phyloP scores from a whole-genome alignment of 2,329 filamentous ascomycete species.

The Neofusicoccum cordaticola region DNA sequence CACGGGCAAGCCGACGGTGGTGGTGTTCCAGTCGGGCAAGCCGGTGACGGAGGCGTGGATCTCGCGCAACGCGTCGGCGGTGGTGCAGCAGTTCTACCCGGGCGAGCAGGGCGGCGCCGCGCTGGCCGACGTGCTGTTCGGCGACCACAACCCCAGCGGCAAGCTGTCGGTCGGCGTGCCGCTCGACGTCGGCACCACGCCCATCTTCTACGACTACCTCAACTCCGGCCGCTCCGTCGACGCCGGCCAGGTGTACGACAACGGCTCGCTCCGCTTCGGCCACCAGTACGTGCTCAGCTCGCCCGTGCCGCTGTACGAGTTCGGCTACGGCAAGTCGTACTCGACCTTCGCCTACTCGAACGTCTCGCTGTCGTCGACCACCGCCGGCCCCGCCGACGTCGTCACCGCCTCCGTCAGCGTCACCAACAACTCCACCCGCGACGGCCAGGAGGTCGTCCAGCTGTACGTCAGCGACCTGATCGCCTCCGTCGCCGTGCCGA shows the following conservation, averaged over 20 bases:
- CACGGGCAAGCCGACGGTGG: constrained; percentile 65
- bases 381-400: constrained; percentile 50
- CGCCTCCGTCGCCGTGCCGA: constrained; percentile 62
- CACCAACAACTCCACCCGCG: constrained; percentile 56
- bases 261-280: constrained; percentile 63
- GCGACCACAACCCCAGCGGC: constrained; percentile 63
- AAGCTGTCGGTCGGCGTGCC: constrained; percentile 67
- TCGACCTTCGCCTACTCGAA: constrained; percentile 60
- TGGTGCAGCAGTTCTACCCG: constrained; percentile 74
- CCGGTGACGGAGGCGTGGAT: constrained; percentile 73
- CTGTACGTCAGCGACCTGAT: constrained; percentile 64
- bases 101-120: constrained; percentile 67
- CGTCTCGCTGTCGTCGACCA: constrained; percentile 50
- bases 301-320: constrained; percentile 61
- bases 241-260: constrained; percentile 52
- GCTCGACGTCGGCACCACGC: constrained; percentile 63
- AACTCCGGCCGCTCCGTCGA: constrained; percentile 61
- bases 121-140: constrained; percentile 61
- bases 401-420: constrained; percentile 60
- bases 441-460: constrained; percentile 67
- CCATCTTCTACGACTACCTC: constrained; percentile 70
- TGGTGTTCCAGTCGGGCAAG: constrained; percentile 68
- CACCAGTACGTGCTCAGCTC: constrained; percentile 63
- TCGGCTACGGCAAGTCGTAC: constrained; percentile 67
- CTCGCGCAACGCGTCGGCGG: constrained; percentile 59